Conservation (phyloP, 2,329 filamentous ascomycete genomes). For the Botryotinia narcissicola region DNA sequence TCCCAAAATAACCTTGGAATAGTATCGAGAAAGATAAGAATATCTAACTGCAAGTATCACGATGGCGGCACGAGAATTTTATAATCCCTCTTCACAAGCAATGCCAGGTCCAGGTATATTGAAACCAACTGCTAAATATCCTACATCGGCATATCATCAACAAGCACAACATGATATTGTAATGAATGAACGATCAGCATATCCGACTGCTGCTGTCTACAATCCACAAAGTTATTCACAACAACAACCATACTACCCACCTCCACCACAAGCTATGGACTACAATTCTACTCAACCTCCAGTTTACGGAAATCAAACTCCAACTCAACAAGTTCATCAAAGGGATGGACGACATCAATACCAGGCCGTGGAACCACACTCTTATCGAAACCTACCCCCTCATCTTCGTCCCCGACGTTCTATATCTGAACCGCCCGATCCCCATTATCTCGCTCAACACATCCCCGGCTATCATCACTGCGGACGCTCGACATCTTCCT, state of each 20-base stretch:
- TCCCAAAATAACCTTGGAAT: not conserved
- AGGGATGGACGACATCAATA: not conserved
- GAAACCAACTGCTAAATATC: not conserved
- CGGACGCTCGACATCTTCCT: slow-evolving; percentile 9
- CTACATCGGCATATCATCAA: slow-evolving; percentile 11
- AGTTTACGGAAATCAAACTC: not conserved
- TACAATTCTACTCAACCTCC: not conserved
- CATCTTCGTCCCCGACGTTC: slow-evolving; percentile 24
- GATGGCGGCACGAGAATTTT: slow-evolving; percentile 6
- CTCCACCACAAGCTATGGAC: not conserved
- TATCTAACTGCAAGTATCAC: not conserved
- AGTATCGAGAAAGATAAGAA: not conserved
- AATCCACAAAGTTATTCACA: not conserved
- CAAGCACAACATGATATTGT: not conserved
- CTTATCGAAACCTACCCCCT: not conserved
- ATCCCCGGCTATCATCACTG: slow-evolving; percentile 10
- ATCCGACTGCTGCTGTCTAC: not conserved
- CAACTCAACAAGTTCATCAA: not conserved
- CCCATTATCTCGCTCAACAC: slow-evolving; percentile 18
- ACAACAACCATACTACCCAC: not conserved
- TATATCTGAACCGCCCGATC: slow-evolving; percentile 26
- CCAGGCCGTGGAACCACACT: not conserved
- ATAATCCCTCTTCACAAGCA: not conserved
- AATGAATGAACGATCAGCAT: not conserved
- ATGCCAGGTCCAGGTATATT: slow-evolving; percentile 3